Evolutionary conservation across 768 basidiomycete species (phyloP).

Genomic region (button mushroom (Agaricus bisporus)): DNA sequence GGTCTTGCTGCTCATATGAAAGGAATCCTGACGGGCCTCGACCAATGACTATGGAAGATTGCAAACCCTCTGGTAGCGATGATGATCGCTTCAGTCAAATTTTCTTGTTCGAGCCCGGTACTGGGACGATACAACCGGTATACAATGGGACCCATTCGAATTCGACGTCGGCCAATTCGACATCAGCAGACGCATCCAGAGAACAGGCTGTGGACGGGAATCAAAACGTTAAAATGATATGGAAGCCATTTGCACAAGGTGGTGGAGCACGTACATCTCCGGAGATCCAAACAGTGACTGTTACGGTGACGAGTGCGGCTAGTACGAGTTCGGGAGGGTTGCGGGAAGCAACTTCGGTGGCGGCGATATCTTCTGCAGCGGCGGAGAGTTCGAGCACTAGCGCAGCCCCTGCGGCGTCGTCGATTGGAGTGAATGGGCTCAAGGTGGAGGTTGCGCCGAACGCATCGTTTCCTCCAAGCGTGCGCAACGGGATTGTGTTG

Average conservation of each 20-base stretch:
- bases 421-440: background rate
- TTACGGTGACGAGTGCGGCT: background rate
- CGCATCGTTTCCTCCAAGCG: no score
- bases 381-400: background rate
- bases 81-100: background rate
- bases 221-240: background rate
- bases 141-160: background rate
- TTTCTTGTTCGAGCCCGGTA: background rate
- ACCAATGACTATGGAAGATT: background rate
- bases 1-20: slow-evolving; percentile 1
- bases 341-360: background rate
- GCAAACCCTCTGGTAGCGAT: background rate
- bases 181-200: background rate
- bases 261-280: background rate
- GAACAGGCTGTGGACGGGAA: background rate
- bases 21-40: background rate
- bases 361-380: background rate
- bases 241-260: background rate
- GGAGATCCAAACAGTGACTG: slow-evolving; percentile 3
- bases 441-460: slow-evolving; percentile 1
- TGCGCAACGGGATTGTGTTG: no score
- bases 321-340: background rate
- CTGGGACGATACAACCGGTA: background rate
- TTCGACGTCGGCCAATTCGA: background rate
- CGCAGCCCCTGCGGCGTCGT: background rate